Percentiles rank a stretch among this genome's conserved stretches.
Conservation (phyloP, 2,329 filamentous ascomycete species). For the Alternaria brassicae region DNA sequence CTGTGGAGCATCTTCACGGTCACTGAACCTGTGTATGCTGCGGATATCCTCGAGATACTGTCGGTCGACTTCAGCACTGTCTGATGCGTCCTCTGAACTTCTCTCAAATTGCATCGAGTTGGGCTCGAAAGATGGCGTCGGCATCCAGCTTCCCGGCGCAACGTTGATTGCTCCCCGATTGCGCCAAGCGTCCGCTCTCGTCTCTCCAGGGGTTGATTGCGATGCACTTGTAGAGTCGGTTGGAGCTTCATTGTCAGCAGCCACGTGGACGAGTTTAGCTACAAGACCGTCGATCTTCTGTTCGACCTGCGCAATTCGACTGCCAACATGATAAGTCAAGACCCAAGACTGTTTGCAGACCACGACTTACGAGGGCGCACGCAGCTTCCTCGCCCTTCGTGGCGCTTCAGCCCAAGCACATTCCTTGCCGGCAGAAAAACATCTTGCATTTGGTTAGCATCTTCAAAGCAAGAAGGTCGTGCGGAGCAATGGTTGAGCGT, state of each 20-base stretch:
- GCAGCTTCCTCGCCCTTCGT: conserved; percentile 34
- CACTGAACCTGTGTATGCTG: conserved; percentile 34
- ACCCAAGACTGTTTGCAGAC: background rate
- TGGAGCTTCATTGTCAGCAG: conserved; percentile 1
- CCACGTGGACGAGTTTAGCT: conserved; percentile 35
- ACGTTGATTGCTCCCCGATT: conserved; percentile 1
- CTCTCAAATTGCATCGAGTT: conserved; percentile 9
- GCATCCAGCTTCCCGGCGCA: conserved; percentile 40
- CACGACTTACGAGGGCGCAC: conserved; percentile 44
- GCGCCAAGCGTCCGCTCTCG: conserved; percentile 1
- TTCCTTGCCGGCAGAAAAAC: conserved; percentile 33
- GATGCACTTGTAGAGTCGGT: background rate
- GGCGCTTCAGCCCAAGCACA: conserved; percentile 45
- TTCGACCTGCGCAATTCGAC: conserved; percentile 47
- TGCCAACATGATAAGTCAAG: conserved; percentile 9
- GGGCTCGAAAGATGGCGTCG: conserved; percentile 32
- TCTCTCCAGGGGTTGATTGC: background rate
- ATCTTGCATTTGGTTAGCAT: conserved; percentile 26
- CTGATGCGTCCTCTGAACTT: conserved; percentile 7
- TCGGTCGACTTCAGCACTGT: conserved; percentile 26
- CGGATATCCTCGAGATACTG: conserved; percentile 38
- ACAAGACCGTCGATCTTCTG: conserved; percentile 47
- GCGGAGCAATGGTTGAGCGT: background rate
- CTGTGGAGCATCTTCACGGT: conserved; percentile 18
- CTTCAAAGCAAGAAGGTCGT: background rate